Conservation (phyloP, 2,329 filamentous ascomycete species). For the Polytolypa hystricis region DNA sequence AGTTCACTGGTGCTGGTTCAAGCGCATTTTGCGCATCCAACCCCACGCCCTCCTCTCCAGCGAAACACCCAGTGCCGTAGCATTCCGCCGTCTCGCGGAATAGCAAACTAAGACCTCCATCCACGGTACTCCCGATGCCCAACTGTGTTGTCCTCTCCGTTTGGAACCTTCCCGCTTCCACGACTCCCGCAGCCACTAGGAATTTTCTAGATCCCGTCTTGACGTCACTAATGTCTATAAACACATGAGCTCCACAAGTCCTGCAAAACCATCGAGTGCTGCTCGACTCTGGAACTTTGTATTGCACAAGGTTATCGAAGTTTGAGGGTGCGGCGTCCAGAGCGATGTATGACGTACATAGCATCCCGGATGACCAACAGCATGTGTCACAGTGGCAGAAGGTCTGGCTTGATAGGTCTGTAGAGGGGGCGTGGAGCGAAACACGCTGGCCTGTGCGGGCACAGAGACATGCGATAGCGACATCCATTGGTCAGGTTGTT, state of each 20-base stretch:
- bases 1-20: no score
- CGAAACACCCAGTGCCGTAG: slow-evolving; percentile 13
- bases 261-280: slow-evolving; percentile 41
- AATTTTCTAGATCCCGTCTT: slow-evolving; percentile 19
- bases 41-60: no score
- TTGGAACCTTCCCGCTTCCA: slow-evolving; percentile 13
- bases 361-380: slow-evolving; percentile 37
- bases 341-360: slow-evolving; percentile 35
- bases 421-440: slow-evolving; percentile 13
- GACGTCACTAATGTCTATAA: slow-evolving; percentile 18
- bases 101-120: slow-evolving; percentile 19
- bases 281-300: slow-evolving; percentile 32
- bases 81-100: slow-evolving; percentile 15
- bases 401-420: slow-evolving; percentile 16
- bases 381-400: slow-evolving; percentile 45
- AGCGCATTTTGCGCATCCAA: no score
- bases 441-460: slow-evolving; percentile 17
- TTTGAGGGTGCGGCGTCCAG: slow-evolving; percentile 26
- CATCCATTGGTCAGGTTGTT: not conserved
- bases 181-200: slow-evolving; percentile 25
- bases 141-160: slow-evolving; percentile 20
- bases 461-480: slow-evolving; percentile 22
- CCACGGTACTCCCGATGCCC: slow-evolving; percentile 17
- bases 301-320: slow-evolving; percentile 30
- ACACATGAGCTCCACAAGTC: slow-evolving; percentile 39